phyloP scores from a whole-genome alignment of 805 yeast genomes.

The Wickerhamiella siamensis region DNA sequence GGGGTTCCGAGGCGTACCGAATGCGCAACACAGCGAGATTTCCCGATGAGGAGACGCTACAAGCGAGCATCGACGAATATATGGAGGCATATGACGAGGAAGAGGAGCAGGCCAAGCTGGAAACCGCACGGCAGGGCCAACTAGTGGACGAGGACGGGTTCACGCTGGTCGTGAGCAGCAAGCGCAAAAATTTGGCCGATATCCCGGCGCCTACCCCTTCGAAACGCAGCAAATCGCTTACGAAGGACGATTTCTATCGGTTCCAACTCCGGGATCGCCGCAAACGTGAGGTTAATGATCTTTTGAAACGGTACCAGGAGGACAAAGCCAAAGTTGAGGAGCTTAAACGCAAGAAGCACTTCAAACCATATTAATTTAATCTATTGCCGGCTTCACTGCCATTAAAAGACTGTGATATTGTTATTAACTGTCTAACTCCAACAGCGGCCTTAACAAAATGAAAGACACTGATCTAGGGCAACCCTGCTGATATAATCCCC shows the following conservation, averaged over 20 bases:
- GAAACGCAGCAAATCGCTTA: constrained; percentile 43
- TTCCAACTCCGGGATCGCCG: constrained; percentile 91
- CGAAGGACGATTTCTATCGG: constrained; percentile 83
- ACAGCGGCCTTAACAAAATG: too few relatives aligned
- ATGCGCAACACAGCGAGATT: constrained; percentile 24
- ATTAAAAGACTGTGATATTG: too few relatives aligned
- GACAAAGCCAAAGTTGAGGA: constrained; percentile 76
- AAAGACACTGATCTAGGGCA: too few relatives aligned
- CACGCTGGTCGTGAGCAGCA: constrained; percentile 76
- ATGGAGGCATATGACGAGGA: constrained; percentile 54
- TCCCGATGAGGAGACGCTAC: constrained; percentile 37
- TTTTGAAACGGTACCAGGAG: constrained; percentile 67
- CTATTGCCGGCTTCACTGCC: too few relatives aligned
- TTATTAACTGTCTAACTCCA: too few relatives aligned
- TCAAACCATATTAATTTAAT: constrained; percentile 58
- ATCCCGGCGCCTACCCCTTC: constrained; percentile 25
- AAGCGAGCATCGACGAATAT: constrained; percentile 42
- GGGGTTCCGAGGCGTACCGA: constrained; percentile 27
- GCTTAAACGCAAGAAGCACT: constrained; percentile 68
- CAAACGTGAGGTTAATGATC: constrained; percentile 81
- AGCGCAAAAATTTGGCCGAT: constrained; percentile 66
- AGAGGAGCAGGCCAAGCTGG: constrained; percentile 37
- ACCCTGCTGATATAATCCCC: too few relatives aligned
- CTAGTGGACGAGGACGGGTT: constrained; percentile 88
- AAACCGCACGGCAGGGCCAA: constrained; percentile 24